Conservation (phyloP, 257 asterid species). For the Linderniella brevidens region DNA sequence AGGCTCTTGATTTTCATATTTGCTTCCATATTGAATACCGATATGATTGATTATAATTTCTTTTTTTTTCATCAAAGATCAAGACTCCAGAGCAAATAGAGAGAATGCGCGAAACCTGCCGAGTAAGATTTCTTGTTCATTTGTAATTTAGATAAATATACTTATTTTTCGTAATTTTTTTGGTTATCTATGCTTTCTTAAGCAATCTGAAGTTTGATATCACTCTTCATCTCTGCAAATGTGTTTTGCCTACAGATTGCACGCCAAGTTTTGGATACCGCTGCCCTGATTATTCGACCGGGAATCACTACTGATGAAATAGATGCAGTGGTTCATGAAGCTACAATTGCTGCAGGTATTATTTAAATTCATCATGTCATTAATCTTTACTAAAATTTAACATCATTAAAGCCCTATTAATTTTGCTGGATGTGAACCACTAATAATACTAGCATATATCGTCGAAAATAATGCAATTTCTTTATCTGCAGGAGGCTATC, state of each 20-base stretch:
- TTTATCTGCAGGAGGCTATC: conserved; percentile 73
- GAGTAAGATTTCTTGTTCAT: conserved; percentile 38
- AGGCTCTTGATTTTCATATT: conserved; percentile 5
- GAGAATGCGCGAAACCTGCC: conserved; percentile 84
- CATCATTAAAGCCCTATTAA: neutral
- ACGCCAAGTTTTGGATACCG: conserved; percentile 94
- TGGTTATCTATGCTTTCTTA: neutral
- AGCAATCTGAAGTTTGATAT: neutral
- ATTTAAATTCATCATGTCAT: conserved; percentile 2
- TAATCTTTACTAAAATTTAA: neutral
- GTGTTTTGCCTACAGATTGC: conserved; percentile 37
- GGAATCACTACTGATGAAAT: conserved; percentile 97
- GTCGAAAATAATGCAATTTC: too few relatives aligned
- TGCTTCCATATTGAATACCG: neutral
- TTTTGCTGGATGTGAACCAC: neutral
- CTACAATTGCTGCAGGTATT: conserved; percentile 85
- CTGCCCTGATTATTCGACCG: conserved; percentile 83
- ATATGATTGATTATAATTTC: conserved; percentile 4
- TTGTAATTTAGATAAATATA: conserved; percentile 3
- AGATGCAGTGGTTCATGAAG: conserved; percentile 92
- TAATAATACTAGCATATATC: too few relatives aligned
- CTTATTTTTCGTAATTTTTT: neutral
- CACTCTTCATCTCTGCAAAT: conserved; percentile 4
- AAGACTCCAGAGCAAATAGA: conserved; percentile 73
- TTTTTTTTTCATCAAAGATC: conserved; percentile 39